Evolutionary conservation across 768 basidiomycete species (phyloP).

Genomic region (Hygrocybe coccinea): DNA sequence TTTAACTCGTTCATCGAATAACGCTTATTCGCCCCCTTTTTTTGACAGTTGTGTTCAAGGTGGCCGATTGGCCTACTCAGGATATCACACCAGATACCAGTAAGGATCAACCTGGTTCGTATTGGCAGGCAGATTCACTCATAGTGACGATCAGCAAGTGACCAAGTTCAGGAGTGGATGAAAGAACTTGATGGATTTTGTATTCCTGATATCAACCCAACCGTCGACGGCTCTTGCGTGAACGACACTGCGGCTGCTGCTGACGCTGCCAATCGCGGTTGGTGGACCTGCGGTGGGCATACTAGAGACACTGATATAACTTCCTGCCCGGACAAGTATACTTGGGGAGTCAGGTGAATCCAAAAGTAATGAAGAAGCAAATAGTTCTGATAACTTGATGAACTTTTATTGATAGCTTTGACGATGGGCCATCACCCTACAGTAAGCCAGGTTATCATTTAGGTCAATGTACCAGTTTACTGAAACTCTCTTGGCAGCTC

Average conservation of each 20-base stretch:
- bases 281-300: conserved; percentile 87
- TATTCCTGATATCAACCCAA: conserved; percentile 64
- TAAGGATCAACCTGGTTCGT: conserved; percentile 26
- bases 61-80: conserved; percentile 54
- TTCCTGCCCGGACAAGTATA: conserved; percentile 59
- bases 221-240: conserved; percentile 63
- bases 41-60: conserved; percentile 41
- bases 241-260: conserved; percentile 53
- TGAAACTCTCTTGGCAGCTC: conserved; percentile 34
- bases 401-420: conserved; percentile 48
- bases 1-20: conserved; percentile 4
- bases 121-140: neutral
- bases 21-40: neutral
- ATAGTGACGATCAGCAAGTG: conserved; percentile 39
- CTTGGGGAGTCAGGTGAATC: conserved; percentile 67
- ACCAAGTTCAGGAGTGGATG: conserved; percentile 71
- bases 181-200: conserved; percentile 64
- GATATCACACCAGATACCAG: conserved; percentile 59
- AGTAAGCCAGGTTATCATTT: conserved; percentile 46
- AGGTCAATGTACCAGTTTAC: conserved; percentile 5
- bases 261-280: conserved; percentile 61
- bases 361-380: conserved; percentile 4
- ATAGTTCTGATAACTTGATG: neutral
- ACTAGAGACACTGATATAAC: conserved; percentile 60
- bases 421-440: conserved; percentile 83